These are phyloP conservation scores for Podospora pseudoanserina DNA, from an alignment of 495 filamentous ascomycete genomes.

Conservation along the genomic window DNA sequence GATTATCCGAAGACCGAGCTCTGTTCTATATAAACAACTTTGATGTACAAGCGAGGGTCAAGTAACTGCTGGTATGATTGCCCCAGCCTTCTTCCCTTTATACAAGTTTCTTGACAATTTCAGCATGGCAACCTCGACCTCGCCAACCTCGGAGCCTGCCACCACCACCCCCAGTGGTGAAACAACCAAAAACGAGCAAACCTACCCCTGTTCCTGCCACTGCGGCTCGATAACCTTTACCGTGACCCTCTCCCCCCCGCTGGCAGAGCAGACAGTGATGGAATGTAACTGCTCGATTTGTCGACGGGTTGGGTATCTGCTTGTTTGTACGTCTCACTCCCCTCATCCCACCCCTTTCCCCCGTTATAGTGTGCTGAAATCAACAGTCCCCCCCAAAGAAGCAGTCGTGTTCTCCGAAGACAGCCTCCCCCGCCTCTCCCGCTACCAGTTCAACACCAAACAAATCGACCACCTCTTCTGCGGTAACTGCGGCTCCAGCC, in stretches of 20 bases:
- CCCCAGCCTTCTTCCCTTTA: no score
- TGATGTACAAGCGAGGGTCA: no score
- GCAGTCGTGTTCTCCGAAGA: background rate
- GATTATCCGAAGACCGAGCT: no score
- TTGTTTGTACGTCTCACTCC: slow-evolving; percentile 28
- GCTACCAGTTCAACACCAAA: slow-evolving; percentile 35
- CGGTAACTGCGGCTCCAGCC: slow-evolving; percentile 30
- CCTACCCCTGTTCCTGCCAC: slow-evolving; percentile 32
- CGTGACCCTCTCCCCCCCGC: slow-evolving; percentile 29
- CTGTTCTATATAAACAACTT: no score
- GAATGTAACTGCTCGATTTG: slow-evolving; percentile 34
- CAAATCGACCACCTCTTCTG: slow-evolving; percentile 35
- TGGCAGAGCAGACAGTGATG: slow-evolving; percentile 26
- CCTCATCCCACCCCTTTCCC: slow-evolving; percentile 1
- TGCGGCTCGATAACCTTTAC: slow-evolving; percentile 35
- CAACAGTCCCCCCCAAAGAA: background rate
- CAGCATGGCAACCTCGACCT: background rate
- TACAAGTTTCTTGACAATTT: no score
- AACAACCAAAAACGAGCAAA: slow-evolving; percentile 1
- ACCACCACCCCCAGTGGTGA: background rate
- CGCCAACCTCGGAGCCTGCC: no score
- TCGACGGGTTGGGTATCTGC: slow-evolving; percentile 29
- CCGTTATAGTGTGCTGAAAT: background rate
- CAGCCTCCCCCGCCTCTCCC: slow-evolving; percentile 3
- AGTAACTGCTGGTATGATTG: no score